Percentiles rank a stretch among this genome's conserved stretches.
These are phyloP conservation scores for Talaromyces sp. DNA, from an alignment of 2,329 filamentous ascomycete species.

Conservation along the genomic window DNA sequence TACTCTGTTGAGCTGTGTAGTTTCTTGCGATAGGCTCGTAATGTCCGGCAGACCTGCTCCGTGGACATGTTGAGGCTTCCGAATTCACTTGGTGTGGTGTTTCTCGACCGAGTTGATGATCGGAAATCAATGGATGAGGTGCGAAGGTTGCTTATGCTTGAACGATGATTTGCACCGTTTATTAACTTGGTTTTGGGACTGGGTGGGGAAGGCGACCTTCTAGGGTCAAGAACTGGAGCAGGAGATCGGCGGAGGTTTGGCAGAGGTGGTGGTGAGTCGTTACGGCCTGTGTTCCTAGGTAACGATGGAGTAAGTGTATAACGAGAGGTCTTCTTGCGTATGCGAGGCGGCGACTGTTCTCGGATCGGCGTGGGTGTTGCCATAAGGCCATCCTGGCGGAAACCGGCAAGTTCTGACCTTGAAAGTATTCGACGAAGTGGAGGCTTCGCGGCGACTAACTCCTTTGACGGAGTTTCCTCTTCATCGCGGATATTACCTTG, in stretches of 20 bases:
- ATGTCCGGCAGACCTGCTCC: slow-evolving; percentile 56
- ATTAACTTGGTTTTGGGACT: slow-evolving; percentile 33
- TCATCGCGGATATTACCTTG: slow-evolving; percentile 31
- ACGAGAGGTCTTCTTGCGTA: slow-evolving; percentile 56
- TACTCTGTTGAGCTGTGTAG: slow-evolving; percentile 49
- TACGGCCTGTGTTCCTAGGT: slow-evolving; percentile 28
- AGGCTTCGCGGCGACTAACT: slow-evolving; percentile 58
- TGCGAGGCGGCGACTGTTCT: slow-evolving; percentile 48
- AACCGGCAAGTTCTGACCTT: slow-evolving; percentile 79
- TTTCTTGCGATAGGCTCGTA: slow-evolving; percentile 59
- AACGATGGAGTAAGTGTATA: slow-evolving; percentile 44
- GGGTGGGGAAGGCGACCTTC: slow-evolving; percentile 40
- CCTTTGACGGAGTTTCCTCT: slow-evolving; percentile 44
- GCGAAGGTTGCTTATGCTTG: slow-evolving; percentile 35
- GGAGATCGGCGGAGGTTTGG: slow-evolving; percentile 30
- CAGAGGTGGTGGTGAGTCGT: slow-evolving; percentile 32
- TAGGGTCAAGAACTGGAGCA: slow-evolving; percentile 25
- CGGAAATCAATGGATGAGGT: slow-evolving; percentile 52
- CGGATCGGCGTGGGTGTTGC: slow-evolving; percentile 43
- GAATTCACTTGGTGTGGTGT: slow-evolving; percentile 36
- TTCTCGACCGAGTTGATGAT: slow-evolving; percentile 37
- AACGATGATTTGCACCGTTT: slow-evolving; percentile 29
- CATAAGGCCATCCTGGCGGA: slow-evolving; percentile 54
- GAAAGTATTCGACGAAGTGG: slow-evolving; percentile 84
- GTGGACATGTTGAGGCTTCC: slow-evolving; percentile 52